Percentiles rank a stretch among this genome's conserved stretches.
These are phyloP conservation scores for Vanilla planifolia DNA, from an alignment of 106 monocot species.

Conservation along the genomic window DNA sequence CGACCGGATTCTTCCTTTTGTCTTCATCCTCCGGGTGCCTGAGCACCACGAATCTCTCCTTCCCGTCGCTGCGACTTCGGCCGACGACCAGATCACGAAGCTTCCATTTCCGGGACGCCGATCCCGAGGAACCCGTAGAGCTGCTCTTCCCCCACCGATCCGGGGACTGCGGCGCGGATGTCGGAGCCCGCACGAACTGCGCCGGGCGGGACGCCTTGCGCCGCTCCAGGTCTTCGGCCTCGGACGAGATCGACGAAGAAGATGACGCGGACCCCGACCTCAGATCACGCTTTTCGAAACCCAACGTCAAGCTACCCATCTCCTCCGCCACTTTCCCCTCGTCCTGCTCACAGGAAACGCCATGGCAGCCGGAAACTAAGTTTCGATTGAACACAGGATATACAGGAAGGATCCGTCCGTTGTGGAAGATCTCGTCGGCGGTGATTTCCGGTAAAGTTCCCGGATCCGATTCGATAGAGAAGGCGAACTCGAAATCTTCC, in stretches of 20 bases:
- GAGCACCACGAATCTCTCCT: constrained; percentile 19
- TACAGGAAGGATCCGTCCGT: constrained; percentile 5
- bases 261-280: neutral
- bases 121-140: constrained; percentile 28
- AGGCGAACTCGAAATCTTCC: constrained; percentile 14
- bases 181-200: neutral
- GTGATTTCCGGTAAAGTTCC: neutral
- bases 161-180: constrained; percentile 8
- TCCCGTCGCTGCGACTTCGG: constrained; percentile 29
- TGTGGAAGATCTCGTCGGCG: constrained; percentile 10
- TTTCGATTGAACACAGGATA: constrained; percentile 4
- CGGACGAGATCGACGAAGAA: constrained; percentile 1
- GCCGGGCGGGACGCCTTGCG: neutral
- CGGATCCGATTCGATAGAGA: neutral
- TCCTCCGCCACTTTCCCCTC: neutral
- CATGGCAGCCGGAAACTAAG: neutral
- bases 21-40: neutral
- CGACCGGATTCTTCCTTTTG: constrained; percentile 2
- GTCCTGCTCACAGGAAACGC: neutral
- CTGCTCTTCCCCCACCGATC: constrained; percentile 28
- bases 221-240: neutral
- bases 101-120: constrained; percentile 24
- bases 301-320: neutral
- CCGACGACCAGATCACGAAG: constrained; percentile 28
- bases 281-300: neutral